Base-by-base conservation (phyloP, 805 yeast genomes). In the Ogataea thermomethanolica region DNA sequence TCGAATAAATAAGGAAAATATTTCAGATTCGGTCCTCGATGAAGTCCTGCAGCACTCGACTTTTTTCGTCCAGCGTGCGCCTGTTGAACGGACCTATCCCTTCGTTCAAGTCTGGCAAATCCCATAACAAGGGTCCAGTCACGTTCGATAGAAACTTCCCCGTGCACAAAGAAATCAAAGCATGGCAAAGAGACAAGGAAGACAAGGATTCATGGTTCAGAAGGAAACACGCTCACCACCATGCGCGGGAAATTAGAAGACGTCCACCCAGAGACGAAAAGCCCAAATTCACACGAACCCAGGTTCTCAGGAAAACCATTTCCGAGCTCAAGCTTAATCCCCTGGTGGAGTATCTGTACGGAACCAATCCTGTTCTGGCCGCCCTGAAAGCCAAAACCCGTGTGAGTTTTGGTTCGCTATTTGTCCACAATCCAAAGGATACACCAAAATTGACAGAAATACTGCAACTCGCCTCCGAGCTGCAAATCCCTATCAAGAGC, bases 321-420 rank as follows among this genome's bases (percentile, higher is more conserved):
- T 38, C 39, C 7, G 28, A 45, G 14, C 41, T 53, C 9, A 50
- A 48, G 26, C 23, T 45, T 7, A 71, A 73, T 38, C 81, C 84
- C 0, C 55, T 78, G 25, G 61, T 72, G 35, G 95, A 88, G 54
- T 82, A 81, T 55, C 62, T 88, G 3, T 87, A 73, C 55, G 96
- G 96, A 7, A 78, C 82, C 0, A 81, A 84, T 40, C 66, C 95
- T 0, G 91, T 89, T 2, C 48, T 71, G 11, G 82, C 95, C 1
- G 95, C 88, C 0, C 64, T 89, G 43, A 57, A 63, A 14, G 73
- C 81, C 7, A 64, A 68, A 17, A 75, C 73, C 41, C 71, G 95
- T 48, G 66, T 60, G 10, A 70, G 69, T 37, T 75, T 71, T 56
- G 72, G 74, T 26, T 70, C 70, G 39, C 54, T 88, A 11, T 70